Evolutionary conservation across 192 early-diverging fungal species (phyloP), one percentile per base, ranked within the genome.

Genomic region (Diversispora epigaea): DNA sequence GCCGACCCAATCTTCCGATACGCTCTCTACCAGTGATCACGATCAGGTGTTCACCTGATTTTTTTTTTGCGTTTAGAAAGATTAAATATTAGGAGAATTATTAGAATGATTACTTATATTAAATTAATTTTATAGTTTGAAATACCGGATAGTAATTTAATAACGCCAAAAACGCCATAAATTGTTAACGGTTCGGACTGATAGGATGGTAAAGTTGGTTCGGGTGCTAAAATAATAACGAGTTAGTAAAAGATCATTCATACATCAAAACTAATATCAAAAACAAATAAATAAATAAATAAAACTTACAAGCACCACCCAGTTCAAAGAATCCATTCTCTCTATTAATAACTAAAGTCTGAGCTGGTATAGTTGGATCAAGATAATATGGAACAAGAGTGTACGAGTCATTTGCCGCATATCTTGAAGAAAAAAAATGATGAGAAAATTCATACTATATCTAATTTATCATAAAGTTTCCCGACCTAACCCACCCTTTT

Each of bases 91-190:
- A 60, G 32, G 19, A 47, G 32, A 17, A 8, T 49, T n/a, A n/a
- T 56, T 56, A 32, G 4, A 25, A 11, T 50, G 4, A 17, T 64
- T 10, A 4, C 15, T 63, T 14, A 56, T 67, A 6, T 32, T 17
- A 7, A 25, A 54, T 12, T 50, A 4, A 63, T 17, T 17, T 41
- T 4, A 9, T 17, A 5, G 15, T 17, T 50, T 12, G 12, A 75
- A 76, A 65, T 79, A 91, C 93, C 91, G 63, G 90, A 85, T 64
- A 90, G 84, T 6, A 94, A 81, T 25, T 80, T 77, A 45, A 93
- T 83, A 60, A 94, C 84, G 40, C 92, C 92, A 54, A 94, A 81
- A 64, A 94, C 80, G 72, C 93, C 93, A 74, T 85, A 86, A 14
- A 93, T 86, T 21, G 58, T 84, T 41, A 87, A 54, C 17, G 82